Percentiles rank a stretch among this genome's conserved stretches.
These are phyloP conservation scores for Chamaenerion angustifolium DNA, from an alignment of 345 rosid species.

Conservation along the genomic window DNA sequence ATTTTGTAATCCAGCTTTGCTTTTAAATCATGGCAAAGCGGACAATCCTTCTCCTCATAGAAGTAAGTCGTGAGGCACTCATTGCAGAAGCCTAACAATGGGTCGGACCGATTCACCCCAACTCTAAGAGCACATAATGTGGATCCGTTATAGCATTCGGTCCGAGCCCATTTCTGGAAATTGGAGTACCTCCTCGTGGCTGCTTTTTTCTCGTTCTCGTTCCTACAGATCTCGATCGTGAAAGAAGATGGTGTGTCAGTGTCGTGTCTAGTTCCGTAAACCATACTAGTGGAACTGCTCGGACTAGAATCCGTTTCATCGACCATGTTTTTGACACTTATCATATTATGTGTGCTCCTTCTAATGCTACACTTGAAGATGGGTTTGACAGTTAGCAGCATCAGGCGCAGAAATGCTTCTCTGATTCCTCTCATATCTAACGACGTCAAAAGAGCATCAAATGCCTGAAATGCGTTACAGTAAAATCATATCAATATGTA, in stretches of 20 bases:
- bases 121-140: conserved; percentile 36
- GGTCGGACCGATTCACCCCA: conserved; percentile 43
- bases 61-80: conserved; percentile 40
- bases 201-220: conserved; percentile 43
- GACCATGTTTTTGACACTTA: conserved; percentile 21
- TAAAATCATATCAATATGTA: too few relatives aligned
- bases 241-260: conserved; percentile 40
- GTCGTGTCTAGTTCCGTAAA: conserved; percentile 42
- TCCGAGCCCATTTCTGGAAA: conserved; percentile 80
- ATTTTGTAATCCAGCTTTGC: conserved; percentile 18
- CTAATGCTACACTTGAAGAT: conserved; percentile 56
- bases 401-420: conserved; percentile 86
- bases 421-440: conserved; percentile 83
- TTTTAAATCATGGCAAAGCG: conserved; percentile 49
- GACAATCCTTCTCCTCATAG: conserved; percentile 42
- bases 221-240: conserved; percentile 70
- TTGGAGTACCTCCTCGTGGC: conserved; percentile 58
- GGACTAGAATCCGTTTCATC: conserved; percentile 28
- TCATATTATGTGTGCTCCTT: conserved; percentile 22
- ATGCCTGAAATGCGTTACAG: conserved; percentile 31
- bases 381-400: conserved; percentile 70
- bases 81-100: conserved; percentile 55
- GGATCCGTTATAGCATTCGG: conserved; percentile 39
- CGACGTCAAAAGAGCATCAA: conserved; percentile 70
- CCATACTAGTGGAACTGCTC: conserved; percentile 48